A percentile compares a stretch with the other conserved stretches of the same genome.
Conservation (phyloP, 1,139 yeast genomes). For the Yamadazyma mexicana region DNA sequence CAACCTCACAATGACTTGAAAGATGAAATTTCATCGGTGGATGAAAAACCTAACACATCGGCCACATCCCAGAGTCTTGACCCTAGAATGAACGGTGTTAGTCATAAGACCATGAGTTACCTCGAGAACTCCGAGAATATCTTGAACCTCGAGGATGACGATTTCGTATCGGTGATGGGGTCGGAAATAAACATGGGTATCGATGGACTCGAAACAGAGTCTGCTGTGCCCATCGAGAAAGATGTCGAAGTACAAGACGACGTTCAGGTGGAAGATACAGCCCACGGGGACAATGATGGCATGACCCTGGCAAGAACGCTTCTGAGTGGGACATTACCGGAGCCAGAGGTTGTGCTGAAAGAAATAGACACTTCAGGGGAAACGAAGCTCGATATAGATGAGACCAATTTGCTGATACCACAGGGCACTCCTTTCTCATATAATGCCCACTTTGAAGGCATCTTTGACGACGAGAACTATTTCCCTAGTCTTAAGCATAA, state of each 20-base stretch:
- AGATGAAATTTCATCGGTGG: background rate
- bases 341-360: too few species aligned
- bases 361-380: background rate
- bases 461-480: slow-evolving; percentile 38
- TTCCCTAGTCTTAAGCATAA: slow-evolving; percentile 32
- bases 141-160: background rate
- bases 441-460: slow-evolving; percentile 40
- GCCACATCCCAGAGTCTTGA: background rate
- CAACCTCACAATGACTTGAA: background rate
- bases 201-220: background rate
- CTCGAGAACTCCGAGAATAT: slow-evolving; percentile 1
- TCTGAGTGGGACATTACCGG: too few species aligned
- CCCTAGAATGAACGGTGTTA: background rate
- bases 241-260: too few species aligned
- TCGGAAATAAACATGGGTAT: background rate
- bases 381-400: background rate
- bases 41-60: background rate
- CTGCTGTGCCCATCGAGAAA: too few species aligned
- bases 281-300: too few species aligned
- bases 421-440: slow-evolving; percentile 19
- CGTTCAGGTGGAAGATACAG: too few species aligned
- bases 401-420: background rate
- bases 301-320: too few species aligned
- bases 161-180: background rate
- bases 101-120: background rate